Base-by-base conservation (phyloP, 192 early-diverging fungal species). In the Backusella mclennaniae region DNA sequence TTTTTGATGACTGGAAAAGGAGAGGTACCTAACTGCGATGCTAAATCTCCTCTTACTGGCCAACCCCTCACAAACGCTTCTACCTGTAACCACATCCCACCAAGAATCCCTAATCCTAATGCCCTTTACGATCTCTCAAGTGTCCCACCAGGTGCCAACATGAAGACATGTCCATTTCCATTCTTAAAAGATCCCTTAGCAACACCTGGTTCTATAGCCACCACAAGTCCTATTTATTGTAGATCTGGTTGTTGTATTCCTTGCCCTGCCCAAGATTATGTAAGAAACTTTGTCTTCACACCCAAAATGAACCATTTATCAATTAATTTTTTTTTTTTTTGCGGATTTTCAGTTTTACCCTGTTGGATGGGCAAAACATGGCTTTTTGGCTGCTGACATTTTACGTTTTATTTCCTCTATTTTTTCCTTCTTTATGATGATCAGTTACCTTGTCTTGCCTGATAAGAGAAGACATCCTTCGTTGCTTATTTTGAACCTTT, bases 231-330 rank as follows among this genome's bases (percentile, higher is more conserved):
- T 5, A 56, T 63, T 14, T 81, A 74, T 44, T 89, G 87, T 49
- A 70, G 72, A 52, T 73, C 74, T 41, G 86, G 86, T 66, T 89
- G 87, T 41, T 89, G 87, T 77, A 46, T 89, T 36, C 87, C 87
- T 35, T 89, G 87, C 66, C 87, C 87, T 1, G 81, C 80, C 6
- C 84, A 85, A 74, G 80, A 89, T 67, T 72, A 69, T 42, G 76
- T 77, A 77, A 63, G 59, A 2, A 35, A 29, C 1, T n/a, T 6
- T 44, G 23, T 39, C 6, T 49, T 23, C 21, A 17, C 5, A 31
- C 26, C 36, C 19, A 39, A 15, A 26, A 38, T 66, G 42, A 44
- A 44, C 39, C 3, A 39, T 21, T 11, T 21, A 21, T 56, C 23
- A 12, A 63, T 26, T 29, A 29, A 12, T 3, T 29, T 38, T 53